phyloP scores from a whole-genome alignment of 345 rosid genomes.

The Populus euphratica region DNA sequence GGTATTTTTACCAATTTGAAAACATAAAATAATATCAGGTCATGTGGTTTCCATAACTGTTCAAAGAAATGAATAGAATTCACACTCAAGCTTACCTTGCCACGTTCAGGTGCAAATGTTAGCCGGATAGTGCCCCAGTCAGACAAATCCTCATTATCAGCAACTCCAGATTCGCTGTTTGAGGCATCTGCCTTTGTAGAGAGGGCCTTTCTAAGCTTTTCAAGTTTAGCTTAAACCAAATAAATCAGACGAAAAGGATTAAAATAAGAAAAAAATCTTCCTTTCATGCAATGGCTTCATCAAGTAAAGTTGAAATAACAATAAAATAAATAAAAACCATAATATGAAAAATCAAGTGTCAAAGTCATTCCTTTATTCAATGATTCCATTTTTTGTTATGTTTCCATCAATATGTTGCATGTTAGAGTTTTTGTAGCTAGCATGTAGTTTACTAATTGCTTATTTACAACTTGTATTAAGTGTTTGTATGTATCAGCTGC shows the following conservation, averaged over 20 bases:
- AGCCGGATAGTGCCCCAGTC: conserved; percentile 66
- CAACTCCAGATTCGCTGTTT: conserved; percentile 40
- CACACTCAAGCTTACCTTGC: conserved; percentile 50
- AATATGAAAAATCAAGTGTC: not conserved
- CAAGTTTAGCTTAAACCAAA: conserved; percentile 75
- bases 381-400: not conserved
- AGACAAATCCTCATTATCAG: conserved; percentile 54
- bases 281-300: not conserved
- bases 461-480: not conserved
- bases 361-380: not conserved
- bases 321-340: not conserved
- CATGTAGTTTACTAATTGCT: not conserved
- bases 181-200: conserved; percentile 42
- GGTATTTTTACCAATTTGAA: not conserved
- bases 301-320: conserved; percentile 4
- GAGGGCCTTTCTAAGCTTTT: conserved; percentile 62
- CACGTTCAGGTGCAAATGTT: conserved; percentile 59
- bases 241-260: not conserved
- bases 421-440: not conserved
- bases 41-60: not conserved
- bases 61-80: not conserved
- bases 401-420: not conserved
- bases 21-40: not conserved
- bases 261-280: not conserved
- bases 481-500: not conserved